These are phyloP conservation scores for Aureobasidium sp. DNA, from an alignment of 2,329 filamentous ascomycete genomes.

Conservation along the genomic window DNA sequence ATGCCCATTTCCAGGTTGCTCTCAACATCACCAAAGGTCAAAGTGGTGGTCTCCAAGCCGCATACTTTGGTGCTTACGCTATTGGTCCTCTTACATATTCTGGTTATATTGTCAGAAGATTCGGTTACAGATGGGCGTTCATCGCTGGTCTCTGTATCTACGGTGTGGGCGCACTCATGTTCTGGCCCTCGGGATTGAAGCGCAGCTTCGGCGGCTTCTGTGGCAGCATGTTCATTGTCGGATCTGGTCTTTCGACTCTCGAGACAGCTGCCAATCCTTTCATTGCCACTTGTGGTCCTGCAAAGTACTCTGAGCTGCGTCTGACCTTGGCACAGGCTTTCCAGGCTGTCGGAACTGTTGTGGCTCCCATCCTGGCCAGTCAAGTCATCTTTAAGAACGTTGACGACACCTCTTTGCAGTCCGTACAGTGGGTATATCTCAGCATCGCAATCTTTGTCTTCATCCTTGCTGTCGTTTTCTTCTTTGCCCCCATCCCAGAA, in stretches of 20 bases:
- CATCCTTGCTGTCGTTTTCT: constrained; percentile 51
- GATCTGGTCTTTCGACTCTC: constrained; percentile 46
- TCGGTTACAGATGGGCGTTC: constrained; percentile 42
- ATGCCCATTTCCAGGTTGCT: constrained; percentile 42
- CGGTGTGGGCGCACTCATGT: constrained; percentile 50
- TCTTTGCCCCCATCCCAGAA: constrained; percentile 47
- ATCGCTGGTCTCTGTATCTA: constrained; percentile 50
- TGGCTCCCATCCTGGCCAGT: constrained; percentile 53
- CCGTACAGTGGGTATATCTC: constrained; percentile 59
- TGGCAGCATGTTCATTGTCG: constrained; percentile 50
- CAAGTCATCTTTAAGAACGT: constrained; percentile 56
- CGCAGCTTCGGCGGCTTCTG: constrained; percentile 54
- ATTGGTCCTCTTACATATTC: constrained; percentile 43
- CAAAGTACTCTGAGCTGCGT: constrained; percentile 51
- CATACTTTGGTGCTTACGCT: constrained; percentile 46
- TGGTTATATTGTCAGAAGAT: constrained; percentile 43
- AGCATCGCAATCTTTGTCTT: constrained; percentile 56
- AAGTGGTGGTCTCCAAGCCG: constrained; percentile 42
- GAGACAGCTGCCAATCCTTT: constrained; percentile 55
- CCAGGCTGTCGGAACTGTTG: constrained; percentile 52
- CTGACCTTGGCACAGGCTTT: constrained; percentile 55
- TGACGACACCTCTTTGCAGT: constrained; percentile 46
- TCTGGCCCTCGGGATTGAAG: constrained; percentile 53
- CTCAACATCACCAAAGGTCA: constrained; percentile 39
- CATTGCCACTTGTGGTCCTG: constrained; percentile 51